Conservation (phyloP, 169 alveolate species). For the Babesia sp. region DNA sequence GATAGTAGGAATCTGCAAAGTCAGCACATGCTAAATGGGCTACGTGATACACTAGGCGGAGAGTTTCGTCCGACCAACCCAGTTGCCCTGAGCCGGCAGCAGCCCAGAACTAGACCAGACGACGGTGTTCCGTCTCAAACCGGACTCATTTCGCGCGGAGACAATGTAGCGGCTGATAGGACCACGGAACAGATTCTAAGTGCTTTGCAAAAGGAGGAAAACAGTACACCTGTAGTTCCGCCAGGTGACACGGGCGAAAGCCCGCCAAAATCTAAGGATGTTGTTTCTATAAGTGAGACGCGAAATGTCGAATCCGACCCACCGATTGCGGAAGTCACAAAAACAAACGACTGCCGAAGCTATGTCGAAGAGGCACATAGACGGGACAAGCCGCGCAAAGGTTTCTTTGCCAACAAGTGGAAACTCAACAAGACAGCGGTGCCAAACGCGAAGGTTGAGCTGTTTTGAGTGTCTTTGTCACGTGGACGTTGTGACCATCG, state of each 20-base stretch:
- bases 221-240: not conserved
- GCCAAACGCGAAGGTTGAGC: not conserved
- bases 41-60: no score
- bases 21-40: no score
- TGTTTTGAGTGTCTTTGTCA: no score
- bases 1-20: no score
- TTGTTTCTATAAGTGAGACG: not conserved
- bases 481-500: not conserved
- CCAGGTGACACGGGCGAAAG: not conserved
- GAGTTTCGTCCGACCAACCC: not conserved
- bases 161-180: not conserved
- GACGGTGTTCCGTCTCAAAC: not conserved
- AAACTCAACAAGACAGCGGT: not conserved
- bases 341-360: not conserved
- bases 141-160: not conserved
- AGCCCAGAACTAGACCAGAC: not conserved
- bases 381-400: not conserved
- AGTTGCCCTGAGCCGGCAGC: not conserved
- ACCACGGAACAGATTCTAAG: no score
- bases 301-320: not conserved
- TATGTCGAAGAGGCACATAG: not conserved
- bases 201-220: not conserved
- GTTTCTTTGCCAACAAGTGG: not conserved
- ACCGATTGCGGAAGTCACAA: no score
- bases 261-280: not conserved